Conservation (phyloP, 495 filamentous ascomycete species). For the Xylaria telfairii region DNA sequence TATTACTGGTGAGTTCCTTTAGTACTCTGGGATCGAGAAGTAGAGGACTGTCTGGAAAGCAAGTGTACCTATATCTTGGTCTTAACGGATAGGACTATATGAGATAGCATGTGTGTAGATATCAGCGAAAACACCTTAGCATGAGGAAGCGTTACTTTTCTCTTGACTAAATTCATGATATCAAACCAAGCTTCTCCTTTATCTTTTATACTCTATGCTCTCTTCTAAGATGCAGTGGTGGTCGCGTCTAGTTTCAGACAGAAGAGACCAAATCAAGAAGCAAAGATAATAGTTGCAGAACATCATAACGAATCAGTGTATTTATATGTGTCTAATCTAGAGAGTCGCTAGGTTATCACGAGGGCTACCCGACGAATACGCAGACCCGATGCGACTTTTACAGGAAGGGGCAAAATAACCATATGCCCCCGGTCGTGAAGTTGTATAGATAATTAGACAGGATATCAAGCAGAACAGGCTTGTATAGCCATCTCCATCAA, state of each 20-base stretch:
- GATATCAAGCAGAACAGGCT: neutral
- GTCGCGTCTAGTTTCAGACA: neutral
- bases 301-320: neutral
- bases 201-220: neutral
- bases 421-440: neutral
- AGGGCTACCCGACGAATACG: neutral
- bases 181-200: neutral
- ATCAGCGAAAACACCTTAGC: neutral
- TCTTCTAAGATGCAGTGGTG: neutral
- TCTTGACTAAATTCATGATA: neutral
- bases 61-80: slow-evolving; percentile 20
- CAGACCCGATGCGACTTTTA: neutral
- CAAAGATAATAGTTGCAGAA: neutral
- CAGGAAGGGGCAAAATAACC: too few relatives aligned
- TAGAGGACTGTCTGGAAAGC: slow-evolving; percentile 24
- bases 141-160: slow-evolving; percentile 17
- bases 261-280: neutral
- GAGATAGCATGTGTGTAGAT: slow-evolving; percentile 27
- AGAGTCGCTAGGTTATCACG: neutral
- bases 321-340: neutral
- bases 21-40: slow-evolving; percentile 25
- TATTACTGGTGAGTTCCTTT: slow-evolving; percentile 31
- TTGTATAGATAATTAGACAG: neutral
- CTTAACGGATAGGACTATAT: slow-evolving; percentile 11
- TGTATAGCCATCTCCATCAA: neutral